phyloP scores from a whole-genome alignment of 768 basidiomycete genomes.

The Candolleomyces efflorescens region DNA sequence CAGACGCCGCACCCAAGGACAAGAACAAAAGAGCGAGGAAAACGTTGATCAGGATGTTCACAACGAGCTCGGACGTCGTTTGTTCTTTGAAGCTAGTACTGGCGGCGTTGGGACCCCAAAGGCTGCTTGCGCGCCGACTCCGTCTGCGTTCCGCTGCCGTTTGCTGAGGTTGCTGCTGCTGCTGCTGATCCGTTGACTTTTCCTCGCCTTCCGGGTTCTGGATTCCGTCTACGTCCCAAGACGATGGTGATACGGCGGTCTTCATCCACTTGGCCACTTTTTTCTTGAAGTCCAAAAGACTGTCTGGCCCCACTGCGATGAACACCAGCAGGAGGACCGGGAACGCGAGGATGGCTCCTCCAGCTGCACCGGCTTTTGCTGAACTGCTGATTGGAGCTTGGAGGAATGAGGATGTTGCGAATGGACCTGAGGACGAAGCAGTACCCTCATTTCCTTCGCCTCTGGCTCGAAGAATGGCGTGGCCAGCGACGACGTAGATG shows the following conservation, averaged over 20 bases:
- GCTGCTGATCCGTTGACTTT: background rate
- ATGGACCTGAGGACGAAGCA: background rate
- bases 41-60: background rate
- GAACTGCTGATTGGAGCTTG: background rate
- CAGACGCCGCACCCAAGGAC: background rate
- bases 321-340: constrained; percentile 1
- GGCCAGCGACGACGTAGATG: constrained; percentile 1
- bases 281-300: background rate
- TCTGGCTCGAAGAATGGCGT: constrained; percentile 1
- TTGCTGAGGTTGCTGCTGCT: background rate
- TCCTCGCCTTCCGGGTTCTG: background rate
- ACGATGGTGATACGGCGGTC: background rate
- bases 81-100: background rate
- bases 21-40: background rate
- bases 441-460: background rate
- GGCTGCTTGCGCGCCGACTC: background rate
- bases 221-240: background rate
- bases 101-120: background rate
- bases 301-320: background rate
- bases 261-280: background rate
- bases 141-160: background rate
- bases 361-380: constrained; percentile 3
- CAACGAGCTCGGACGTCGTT: background rate
- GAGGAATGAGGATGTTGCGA: background rate
- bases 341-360: constrained; percentile 6